These are phyloP conservation scores for Paecilomyces formosus DNA, from an alignment of 2,329 filamentous ascomycete genomes.

Conservation along the genomic window DNA sequence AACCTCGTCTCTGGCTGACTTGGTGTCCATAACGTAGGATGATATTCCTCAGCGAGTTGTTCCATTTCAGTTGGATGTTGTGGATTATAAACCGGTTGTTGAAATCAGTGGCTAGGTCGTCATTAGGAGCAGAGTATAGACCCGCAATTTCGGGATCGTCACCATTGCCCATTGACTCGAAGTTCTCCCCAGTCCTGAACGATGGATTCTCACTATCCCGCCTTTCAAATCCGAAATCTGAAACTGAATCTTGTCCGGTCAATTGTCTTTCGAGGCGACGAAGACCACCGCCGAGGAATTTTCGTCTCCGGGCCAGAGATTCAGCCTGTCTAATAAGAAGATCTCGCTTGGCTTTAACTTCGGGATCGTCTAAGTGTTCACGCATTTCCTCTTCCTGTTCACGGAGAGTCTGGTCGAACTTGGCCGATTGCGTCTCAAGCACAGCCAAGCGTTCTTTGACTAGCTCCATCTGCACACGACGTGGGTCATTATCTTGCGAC, in stretches of 20 bases:
- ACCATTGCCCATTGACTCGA: conserved; percentile 47
- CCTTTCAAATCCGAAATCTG: conserved; percentile 37
- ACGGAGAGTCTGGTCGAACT: conserved; percentile 64
- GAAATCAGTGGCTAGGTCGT: conserved; percentile 88
- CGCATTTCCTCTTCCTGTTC: conserved; percentile 60
- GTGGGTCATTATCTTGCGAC: conserved; percentile 81
- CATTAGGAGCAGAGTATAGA: conserved; percentile 60
- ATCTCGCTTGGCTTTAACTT: conserved; percentile 37
- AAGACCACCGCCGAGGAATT: conserved; percentile 53
- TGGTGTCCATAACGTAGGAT: conserved; percentile 96
- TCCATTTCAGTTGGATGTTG: conserved; percentile 97
- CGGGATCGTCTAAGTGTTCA: conserved; percentile 45
- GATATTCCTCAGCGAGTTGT: conserved; percentile 90
- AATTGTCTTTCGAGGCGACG: conserved; percentile 48
- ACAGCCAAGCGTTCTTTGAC: conserved; percentile 74
- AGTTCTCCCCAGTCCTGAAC: conserved; percentile 19
- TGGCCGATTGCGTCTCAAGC: conserved; percentile 67
- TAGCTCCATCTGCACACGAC: conserved; percentile 77
- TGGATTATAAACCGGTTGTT: conserved; percentile 98
- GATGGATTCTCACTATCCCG: conserved; percentile 16
- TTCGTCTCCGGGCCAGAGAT: conserved; percentile 50
- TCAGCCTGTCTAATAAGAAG: conserved; percentile 50
- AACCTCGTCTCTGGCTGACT: conserved; percentile 88
- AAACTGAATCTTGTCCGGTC: conserved; percentile 35
- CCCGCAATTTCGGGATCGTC: conserved; percentile 46